These are phyloP conservation scores for Coemansia furcata DNA, from an alignment of 192 early-diverging fungal genomes.

Conservation along the genomic window DNA sequence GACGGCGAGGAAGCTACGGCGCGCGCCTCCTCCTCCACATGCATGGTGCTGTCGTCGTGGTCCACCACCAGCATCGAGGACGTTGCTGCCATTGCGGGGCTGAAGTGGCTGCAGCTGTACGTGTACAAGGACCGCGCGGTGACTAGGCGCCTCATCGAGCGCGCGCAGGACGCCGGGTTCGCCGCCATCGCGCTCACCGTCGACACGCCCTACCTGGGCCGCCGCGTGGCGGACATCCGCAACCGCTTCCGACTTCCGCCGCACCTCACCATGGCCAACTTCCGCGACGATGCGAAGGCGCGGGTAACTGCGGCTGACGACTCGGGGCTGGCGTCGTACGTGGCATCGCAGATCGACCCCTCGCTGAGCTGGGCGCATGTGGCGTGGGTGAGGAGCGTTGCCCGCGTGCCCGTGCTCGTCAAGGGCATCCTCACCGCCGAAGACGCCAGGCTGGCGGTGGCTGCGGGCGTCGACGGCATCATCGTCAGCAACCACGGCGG, in stretches of 20 bases:
- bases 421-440: slow-evolving; percentile 91
- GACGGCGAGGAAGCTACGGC: slow-evolving; percentile 68
- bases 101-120: slow-evolving; percentile 75
- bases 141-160: slow-evolving; percentile 60
- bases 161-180: slow-evolving; percentile 72
- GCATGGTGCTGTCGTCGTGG: slow-evolving; percentile 62
- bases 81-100: slow-evolving; percentile 37
- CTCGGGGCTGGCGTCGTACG: slow-evolving; percentile 45
- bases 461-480: slow-evolving; percentile 75
- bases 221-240: slow-evolving; percentile 58
- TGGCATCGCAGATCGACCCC: slow-evolving; percentile 62
- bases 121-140: slow-evolving; percentile 70
- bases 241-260: slow-evolving; percentile 59
- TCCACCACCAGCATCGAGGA: slow-evolving; percentile 66
- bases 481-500: slow-evolving; percentile 97
- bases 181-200: slow-evolving; percentile 63
- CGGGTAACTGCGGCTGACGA: slow-evolving; percentile 26
- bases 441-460: slow-evolving; percentile 82
- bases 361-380: slow-evolving; percentile 77
- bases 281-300: slow-evolving; percentile 31
- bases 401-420: slow-evolving; percentile 77
- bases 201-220: slow-evolving; percentile 57
- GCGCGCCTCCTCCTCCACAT: slow-evolving; percentile 47
- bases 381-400: slow-evolving; percentile 77
- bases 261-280: slow-evolving; percentile 68